Conservation (phyloP, 2,329 filamentous ascomycete species). For the Aureobasidium pullulans region DNA sequence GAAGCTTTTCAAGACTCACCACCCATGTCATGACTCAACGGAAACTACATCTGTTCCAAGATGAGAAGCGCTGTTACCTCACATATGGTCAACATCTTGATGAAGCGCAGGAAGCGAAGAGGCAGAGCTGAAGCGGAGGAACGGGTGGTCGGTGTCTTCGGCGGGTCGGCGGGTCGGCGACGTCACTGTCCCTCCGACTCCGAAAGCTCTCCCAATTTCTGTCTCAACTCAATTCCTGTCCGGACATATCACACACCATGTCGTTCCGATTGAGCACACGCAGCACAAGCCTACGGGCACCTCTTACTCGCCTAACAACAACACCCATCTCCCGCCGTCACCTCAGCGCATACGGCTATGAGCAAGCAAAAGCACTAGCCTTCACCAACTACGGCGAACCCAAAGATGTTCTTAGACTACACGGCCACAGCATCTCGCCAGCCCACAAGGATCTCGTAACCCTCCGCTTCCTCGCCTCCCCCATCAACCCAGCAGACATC, state of each 20-base stretch:
- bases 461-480: constrained; percentile 78
- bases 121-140: background rate
- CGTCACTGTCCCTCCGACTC: background rate
- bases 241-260: background rate
- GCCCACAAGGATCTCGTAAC: constrained; percentile 64
- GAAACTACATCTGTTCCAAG: too few species aligned
- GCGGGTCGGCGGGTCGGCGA: background rate
- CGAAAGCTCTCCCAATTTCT: constrained; percentile 1
- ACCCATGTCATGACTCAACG: too few species aligned
- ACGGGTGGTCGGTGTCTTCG: background rate
- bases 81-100: background rate
- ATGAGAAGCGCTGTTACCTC: too few species aligned
- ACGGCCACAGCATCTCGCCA: constrained; percentile 70
- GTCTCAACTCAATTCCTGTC: background rate
- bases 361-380: constrained; percentile 74
- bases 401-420: constrained; percentile 60
- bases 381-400: constrained; percentile 71
- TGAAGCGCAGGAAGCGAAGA: background rate
- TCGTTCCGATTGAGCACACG: constrained; percentile 10
- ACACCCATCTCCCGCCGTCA: constrained; percentile 24
- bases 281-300: background rate
- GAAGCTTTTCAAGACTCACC: too few species aligned
- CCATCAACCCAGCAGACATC: constrained; percentile 95
- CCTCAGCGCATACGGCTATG: constrained; percentile 66
- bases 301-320: background rate